phyloP scores from a whole-genome alignment of 139 green algal genomes.

The Micromonas pusilla region DNA sequence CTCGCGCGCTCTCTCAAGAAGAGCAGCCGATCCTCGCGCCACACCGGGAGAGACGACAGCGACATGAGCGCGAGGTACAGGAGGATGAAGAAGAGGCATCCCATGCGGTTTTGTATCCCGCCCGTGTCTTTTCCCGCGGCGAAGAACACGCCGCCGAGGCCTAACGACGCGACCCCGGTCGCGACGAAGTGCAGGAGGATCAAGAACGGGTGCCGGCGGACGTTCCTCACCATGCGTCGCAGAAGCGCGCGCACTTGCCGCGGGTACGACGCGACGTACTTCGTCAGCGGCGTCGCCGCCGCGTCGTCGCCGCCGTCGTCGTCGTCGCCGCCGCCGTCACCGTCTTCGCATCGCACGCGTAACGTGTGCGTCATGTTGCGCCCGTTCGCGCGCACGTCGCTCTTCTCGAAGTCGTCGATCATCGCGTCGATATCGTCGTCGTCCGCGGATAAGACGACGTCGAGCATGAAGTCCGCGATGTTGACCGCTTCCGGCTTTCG shows the following conservation, averaged over 20 bases:
- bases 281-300: not conserved
- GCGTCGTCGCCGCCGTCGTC: too few relatives aligned
- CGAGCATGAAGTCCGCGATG: slow-evolving; percentile 58
- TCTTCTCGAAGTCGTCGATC: not conserved
- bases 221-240: not conserved
- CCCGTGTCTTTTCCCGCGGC: slow-evolving; percentile 46
- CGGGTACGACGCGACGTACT: not conserved
- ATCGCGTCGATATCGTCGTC: slow-evolving; percentile 32
- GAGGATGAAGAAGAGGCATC: slow-evolving; percentile 63
- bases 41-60: slow-evolving; percentile 62
- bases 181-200: slow-evolving; percentile 54
- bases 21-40: slow-evolving; percentile 57
- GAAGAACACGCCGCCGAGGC: slow-evolving; percentile 51
- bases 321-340: too few relatives aligned
- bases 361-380: not conserved
- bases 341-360: not conserved
- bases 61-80: slow-evolving; percentile 63
- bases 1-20: slow-evolving; percentile 53
- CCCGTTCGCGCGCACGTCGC: not conserved
- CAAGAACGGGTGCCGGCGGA: slow-evolving; percentile 49
- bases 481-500: not conserved
- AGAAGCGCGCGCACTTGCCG: not conserved
- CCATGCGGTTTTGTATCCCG: slow-evolving; percentile 37
- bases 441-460: slow-evolving; percentile 52
- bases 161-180: slow-evolving; percentile 45